Evolutionary conservation across 805 yeast species (phyloP), one percentile per base, ranked within the genome.

Genomic region (Wickerhamomyces chaumierensis): DNA sequence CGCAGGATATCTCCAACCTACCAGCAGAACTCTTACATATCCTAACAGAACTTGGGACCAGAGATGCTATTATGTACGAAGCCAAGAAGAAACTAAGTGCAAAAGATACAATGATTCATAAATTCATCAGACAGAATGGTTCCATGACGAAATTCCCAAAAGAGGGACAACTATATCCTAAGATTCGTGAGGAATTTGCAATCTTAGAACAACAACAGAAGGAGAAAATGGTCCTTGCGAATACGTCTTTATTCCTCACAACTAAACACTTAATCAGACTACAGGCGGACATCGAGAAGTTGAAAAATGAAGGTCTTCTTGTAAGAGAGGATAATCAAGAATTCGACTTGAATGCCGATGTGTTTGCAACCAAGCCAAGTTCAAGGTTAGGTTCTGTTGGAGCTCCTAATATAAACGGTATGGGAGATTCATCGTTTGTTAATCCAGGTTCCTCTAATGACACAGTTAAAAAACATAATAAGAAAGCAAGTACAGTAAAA

Each of bases 11-110:
- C 33, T 76, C 90, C 11, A 90, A 88, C 49, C 68, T 92, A 34
- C 96, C 96, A 18, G 78, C 85, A 5, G 98, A 90, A 58, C 70
- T 90, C 34, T 79, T 79, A 39, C 85, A 82, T 51, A 62, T 86
- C 29, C 62, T 90, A 36, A 82, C 82, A 38, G 97, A 92, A 57
- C 69, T 90, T 29, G 71, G 79, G 37, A 71, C 67, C 31, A 74
- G 79, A 42, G 97, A 90, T 54, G 50, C 66, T 31, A 74, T 72
- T 49, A 63, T 80, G 21, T 72, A 73, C 49, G 94, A 83, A 40
- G 66, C 73, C 7, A 68, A 84, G 40, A 75, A 74, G 52, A 72
- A 81, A 48, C 71, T 77, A 45, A 77, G 71, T 48, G 78, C 75
- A 41, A 70, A 80, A 47, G 97, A 90, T 52, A 66, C 72, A n/a